A percentile compares a stretch with the other conserved stretches of the same genome.
These are phyloP conservation scores for Plasmodiophora brassicae DNA, from an alignment of 208 protist genomes.

Conservation along the genomic window DNA sequence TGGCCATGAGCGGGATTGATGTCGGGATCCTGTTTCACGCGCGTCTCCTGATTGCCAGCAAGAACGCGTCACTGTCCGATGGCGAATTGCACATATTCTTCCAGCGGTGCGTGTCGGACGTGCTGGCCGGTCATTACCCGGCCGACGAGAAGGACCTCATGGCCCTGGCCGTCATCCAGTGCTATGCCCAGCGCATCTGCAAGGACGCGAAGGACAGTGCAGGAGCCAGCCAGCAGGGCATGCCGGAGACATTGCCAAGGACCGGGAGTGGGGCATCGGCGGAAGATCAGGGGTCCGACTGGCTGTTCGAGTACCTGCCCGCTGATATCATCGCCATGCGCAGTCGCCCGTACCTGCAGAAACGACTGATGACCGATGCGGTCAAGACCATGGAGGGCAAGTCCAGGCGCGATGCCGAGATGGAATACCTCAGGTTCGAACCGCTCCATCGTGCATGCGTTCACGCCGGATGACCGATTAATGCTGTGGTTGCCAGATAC, in stretches of 20 bases:
- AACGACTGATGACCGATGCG: background rate
- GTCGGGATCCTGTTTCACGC: background rate
- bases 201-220: no score
- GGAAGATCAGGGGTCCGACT: no score
- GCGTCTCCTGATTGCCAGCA: background rate
- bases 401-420: background rate
- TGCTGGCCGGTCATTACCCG: background rate
- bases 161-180: background rate
- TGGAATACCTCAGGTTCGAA: constrained; percentile 10
- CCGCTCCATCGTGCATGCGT: no score
- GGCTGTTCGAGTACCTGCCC: background rate
- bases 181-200: background rate
- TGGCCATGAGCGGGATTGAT: background rate
- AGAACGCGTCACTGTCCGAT: background rate
- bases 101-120: background rate
- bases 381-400: background rate
- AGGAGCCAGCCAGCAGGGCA: no score
- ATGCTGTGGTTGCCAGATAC: no score
- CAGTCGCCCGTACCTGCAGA: background rate
- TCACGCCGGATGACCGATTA: no score
- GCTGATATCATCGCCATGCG: background rate
- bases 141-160: constrained; percentile 27
- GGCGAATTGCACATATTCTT: background rate
- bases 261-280: no score
- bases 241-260: no score